phyloP scores from a whole-genome alignment of 2,329 filamentous ascomycete species.

The Diaporthe eres region DNA sequence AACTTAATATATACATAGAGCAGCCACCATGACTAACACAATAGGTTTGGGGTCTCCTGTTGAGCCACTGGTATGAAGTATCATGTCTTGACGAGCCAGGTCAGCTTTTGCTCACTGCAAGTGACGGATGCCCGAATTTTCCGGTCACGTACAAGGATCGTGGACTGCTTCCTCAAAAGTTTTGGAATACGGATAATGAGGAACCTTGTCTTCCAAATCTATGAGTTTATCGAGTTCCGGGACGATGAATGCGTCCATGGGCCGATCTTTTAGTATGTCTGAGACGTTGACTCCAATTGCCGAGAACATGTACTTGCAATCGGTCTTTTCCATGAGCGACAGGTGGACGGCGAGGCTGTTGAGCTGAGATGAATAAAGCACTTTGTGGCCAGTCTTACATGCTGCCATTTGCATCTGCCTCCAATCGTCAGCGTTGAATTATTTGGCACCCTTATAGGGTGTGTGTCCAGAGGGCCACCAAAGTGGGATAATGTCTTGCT shows the following conservation, averaged over 20 bases:
- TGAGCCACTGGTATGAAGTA: conserved; percentile 44
- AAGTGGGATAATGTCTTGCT: too few species aligned
- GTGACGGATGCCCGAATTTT: neutral
- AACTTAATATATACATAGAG: neutral
- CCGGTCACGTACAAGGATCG: conserved; percentile 31
- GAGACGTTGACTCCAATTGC: conserved; percentile 38
- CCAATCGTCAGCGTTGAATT: neutral
- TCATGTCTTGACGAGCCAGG: conserved; percentile 2
- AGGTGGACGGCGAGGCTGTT: conserved; percentile 43
- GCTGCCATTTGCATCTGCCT: conserved; percentile 42
- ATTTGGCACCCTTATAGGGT: neutral
- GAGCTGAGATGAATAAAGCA: conserved; percentile 44
- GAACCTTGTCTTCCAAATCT: conserved; percentile 22
- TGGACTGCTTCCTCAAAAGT: conserved; percentile 40
- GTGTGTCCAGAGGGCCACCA: too few species aligned
- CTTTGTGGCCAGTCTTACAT: conserved; percentile 44
- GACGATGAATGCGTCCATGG: conserved; percentile 13
- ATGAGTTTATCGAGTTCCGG: conserved; percentile 42
- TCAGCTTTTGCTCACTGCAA: neutral
- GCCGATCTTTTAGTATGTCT: conserved; percentile 38
- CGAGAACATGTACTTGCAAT: conserved; percentile 42
- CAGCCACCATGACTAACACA: neutral
- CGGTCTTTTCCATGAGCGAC: conserved; percentile 39
- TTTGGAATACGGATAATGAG: conserved; percentile 43
- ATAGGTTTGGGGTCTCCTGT: conserved; percentile 44